Conservation (phyloP, 768 basidiomycete genomes). For the Lanmaoa pseudosensibilis region DNA sequence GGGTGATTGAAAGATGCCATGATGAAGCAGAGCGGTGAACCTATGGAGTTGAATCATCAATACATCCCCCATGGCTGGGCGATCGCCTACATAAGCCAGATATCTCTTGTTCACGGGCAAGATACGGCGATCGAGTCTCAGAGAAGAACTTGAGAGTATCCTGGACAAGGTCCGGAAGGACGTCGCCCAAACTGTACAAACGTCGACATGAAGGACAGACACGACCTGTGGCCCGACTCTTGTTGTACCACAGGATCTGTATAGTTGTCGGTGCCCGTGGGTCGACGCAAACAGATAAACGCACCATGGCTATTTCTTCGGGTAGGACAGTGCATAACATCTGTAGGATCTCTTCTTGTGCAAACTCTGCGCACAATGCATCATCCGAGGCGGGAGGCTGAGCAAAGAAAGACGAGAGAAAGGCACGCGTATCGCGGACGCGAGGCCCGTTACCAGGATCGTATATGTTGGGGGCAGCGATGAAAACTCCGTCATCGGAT, state of each 20-base stretch:
- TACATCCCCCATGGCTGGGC: neutral
- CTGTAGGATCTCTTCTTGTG: slow-evolving; percentile 69
- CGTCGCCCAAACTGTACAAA: slow-evolving; percentile 68
- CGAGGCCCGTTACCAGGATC: slow-evolving; percentile 81
- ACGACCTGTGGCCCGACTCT: slow-evolving; percentile 66
- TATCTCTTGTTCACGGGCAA: slow-evolving; percentile 62
- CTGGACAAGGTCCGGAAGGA: slow-evolving; percentile 48
- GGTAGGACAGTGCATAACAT: slow-evolving; percentile 72
- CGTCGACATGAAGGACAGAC: slow-evolving; percentile 79
- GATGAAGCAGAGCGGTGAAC: slow-evolving; percentile 76
- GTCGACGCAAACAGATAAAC: slow-evolving; percentile 17
- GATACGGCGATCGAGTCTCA: slow-evolving; percentile 38
- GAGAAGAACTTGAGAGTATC: slow-evolving; percentile 16
- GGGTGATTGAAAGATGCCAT: slow-evolving; percentile 68
- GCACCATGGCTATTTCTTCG: slow-evolving; percentile 68
- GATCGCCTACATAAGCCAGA: slow-evolving; percentile 71
- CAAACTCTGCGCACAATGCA: slow-evolving; percentile 73
- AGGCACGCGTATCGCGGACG: slow-evolving; percentile 64
- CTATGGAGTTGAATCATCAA: slow-evolving; percentile 37
- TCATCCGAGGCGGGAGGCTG: slow-evolving; percentile 63
- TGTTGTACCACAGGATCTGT: slow-evolving; percentile 85
- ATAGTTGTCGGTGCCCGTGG: neutral
- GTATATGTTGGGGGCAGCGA: slow-evolving; percentile 60
- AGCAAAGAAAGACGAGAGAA: slow-evolving; percentile 67
- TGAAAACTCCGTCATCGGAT: slow-evolving; percentile 19